Conservation (phyloP, 768 basidiomycete genomes). For the Floccularia luteovirens region DNA sequence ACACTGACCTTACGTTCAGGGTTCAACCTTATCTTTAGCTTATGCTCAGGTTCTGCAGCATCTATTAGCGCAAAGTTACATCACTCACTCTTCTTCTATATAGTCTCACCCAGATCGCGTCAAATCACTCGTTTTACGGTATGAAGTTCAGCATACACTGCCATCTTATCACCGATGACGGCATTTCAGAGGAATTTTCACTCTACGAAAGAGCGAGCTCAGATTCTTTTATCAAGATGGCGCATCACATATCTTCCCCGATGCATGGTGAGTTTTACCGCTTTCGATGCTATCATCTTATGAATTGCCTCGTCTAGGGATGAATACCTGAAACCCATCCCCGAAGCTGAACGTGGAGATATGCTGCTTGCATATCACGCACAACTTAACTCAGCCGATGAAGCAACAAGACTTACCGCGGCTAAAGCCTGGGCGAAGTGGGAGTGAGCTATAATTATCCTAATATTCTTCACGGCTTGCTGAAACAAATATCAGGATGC, state of each 20-base stretch:
- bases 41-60: conserved; percentile 64
- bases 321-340: conserved; percentile 74
- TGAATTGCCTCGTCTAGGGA: conserved; percentile 44
- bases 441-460: conserved; percentile 86
- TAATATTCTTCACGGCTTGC: neutral
- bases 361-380: conserved; percentile 80
- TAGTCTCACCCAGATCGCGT: conserved; percentile 80
- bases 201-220: conserved; percentile 78
- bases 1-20: conserved; percentile 28
- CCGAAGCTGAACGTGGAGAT: conserved; percentile 72
- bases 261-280: conserved; percentile 59
- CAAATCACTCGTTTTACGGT: conserved; percentile 73
- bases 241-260: conserved; percentile 74
- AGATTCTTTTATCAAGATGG: conserved; percentile 92
- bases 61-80: neutral
- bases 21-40: conserved; percentile 78
- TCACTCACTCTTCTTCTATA: conserved; percentile 1
- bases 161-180: neutral
- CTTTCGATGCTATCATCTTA: neutral
- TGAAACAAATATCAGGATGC: conserved; percentile 48
- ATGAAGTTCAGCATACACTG: conserved; percentile 6
- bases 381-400: conserved; percentile 67
- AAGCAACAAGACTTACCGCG: conserved; percentile 53
- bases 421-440: conserved; percentile 87
- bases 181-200: conserved; percentile 72